Evolutionary conservation across 805 yeast species (phyloP), one percentile per base, ranked within the genome.

Genomic region (Monosporozyma aerobia): DNA sequence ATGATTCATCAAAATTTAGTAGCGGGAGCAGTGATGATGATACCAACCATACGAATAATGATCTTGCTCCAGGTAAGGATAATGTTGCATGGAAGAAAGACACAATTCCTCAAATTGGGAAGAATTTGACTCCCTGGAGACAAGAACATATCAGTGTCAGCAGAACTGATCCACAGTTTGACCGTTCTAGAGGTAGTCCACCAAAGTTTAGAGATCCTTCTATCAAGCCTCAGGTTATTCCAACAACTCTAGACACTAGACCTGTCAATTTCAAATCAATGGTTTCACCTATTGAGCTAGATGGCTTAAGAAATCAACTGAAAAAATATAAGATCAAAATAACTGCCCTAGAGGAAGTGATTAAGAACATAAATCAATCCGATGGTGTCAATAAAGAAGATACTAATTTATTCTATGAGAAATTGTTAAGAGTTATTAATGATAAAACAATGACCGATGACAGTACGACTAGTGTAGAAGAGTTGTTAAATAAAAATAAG

Each of bases 251-350:
- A 3, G 43, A 39, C 3, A 39, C 43, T 10, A 16, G 25, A 8
- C 43, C 43, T 16, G 43, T 39, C 11, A 39, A 39, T 8, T 22
- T 39, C 25, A 39, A 39, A 19, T 7, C 43, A 8, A 4, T 39
- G 8, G 6, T 19, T 11, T 30, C 33, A 7, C 22, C 39, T 5
- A 19, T 7, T 27, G 48, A 33, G 8, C 14, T 45, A 9, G 48
- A 45, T 14, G 13, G 19, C 3, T 54, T 78, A 47, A 64, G 71
- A 49, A 63, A 64, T 47, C 75, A 77, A 49, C 56, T 79, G 13
- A 76, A 76, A 10, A 67, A 69, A 11, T 69, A 75, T 39, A 75
- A 72, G 53, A 64, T 69, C 23, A 72, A 66, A 50, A 63, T 68
- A 3, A 57, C 64, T 25, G 60, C 73, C 0, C 52, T 72, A 9